Evolutionary conservation across 1,284 basidiomycete species (phyloP).

Genomic region (Cryptococcus wingfieldii): DNA sequence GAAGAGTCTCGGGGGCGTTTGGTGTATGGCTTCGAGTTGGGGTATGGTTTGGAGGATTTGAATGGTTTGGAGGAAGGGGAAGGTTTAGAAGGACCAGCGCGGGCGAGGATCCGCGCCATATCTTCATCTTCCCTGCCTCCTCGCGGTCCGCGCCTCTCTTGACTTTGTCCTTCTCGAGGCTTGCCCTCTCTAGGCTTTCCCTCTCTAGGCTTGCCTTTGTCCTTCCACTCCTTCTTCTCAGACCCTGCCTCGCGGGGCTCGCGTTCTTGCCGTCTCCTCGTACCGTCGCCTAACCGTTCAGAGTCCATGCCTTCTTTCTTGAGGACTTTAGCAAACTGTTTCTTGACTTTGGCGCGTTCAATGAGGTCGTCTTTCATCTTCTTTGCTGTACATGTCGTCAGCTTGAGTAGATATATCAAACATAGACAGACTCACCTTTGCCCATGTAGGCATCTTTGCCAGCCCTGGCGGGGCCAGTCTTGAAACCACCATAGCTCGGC

Average conservation of each 20-base stretch:
- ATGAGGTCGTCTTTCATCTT: constrained; percentile 55
- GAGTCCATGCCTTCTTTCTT: constrained; percentile 48
- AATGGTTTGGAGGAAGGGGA: background rate
- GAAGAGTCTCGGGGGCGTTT: background rate
- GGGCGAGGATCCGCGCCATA: background rate
- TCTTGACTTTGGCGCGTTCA: constrained; percentile 54
- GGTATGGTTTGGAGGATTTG: background rate
- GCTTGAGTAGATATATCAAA: background rate
- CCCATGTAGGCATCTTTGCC: constrained; percentile 48
- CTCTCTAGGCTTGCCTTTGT: constrained; percentile 1
- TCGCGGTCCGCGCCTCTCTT: constrained; percentile 1
- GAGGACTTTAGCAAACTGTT: constrained; percentile 52
- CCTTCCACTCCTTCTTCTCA: background rate
- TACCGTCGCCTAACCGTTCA: constrained; percentile 30
- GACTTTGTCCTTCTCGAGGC: background rate
- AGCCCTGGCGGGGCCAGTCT: constrained; percentile 44
- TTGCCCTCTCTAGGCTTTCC: background rate
- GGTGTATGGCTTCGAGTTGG: background rate
- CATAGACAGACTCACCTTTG: constrained; percentile 37
- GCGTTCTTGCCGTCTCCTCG: constrained; percentile 9
- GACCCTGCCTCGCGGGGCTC: background rate
- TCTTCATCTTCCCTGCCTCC: constrained; percentile 1
- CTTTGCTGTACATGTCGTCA: constrained; percentile 39
- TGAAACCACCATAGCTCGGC: constrained; percentile 34
- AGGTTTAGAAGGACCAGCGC: background rate